Percentiles rank a stretch among this genome's conserved stretches.
Evolutionary conservation across 1,284 basidiomycete species (phyloP).

Genomic region (Ganoderma sp.): DNA sequence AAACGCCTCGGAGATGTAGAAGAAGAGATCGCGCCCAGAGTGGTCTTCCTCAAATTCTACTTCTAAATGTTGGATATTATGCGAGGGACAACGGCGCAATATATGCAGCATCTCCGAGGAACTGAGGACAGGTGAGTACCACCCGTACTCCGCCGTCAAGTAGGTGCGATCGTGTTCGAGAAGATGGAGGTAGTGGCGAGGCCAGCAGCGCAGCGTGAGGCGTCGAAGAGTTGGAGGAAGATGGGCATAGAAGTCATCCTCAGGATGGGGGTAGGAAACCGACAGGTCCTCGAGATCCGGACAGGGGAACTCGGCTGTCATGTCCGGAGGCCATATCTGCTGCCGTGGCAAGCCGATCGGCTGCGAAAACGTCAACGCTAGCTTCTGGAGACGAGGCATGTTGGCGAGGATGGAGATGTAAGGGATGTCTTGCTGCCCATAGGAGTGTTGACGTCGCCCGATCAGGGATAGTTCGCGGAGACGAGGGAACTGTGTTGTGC

Average conservation of each 20-base stretch:
- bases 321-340: background rate
- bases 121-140: slow-evolving; percentile 5
- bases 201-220: slow-evolving; percentile 11
- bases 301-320: background rate
- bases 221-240: background rate
- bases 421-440: background rate
- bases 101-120: slow-evolving; percentile 2
- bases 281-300: background rate
- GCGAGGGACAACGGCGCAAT: background rate
- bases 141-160: background rate
- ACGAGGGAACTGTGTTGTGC: background rate
- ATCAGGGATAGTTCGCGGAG: background rate
- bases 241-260: slow-evolving; percentile 11
- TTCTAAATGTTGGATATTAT: background rate
- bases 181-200: slow-evolving; percentile 9
- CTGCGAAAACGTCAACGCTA: background rate
- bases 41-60: background rate
- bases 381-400: background rate
- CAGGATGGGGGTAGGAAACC: slow-evolving; percentile 14
- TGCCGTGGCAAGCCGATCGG: background rate
- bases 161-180: background rate
- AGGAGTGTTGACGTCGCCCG: background rate
- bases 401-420: background rate
- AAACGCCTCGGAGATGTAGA: background rate
- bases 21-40: background rate